Base-by-base conservation (phyloP, 2,329 filamentous ascomycete species). In the Ascochyta koolunga region DNA sequence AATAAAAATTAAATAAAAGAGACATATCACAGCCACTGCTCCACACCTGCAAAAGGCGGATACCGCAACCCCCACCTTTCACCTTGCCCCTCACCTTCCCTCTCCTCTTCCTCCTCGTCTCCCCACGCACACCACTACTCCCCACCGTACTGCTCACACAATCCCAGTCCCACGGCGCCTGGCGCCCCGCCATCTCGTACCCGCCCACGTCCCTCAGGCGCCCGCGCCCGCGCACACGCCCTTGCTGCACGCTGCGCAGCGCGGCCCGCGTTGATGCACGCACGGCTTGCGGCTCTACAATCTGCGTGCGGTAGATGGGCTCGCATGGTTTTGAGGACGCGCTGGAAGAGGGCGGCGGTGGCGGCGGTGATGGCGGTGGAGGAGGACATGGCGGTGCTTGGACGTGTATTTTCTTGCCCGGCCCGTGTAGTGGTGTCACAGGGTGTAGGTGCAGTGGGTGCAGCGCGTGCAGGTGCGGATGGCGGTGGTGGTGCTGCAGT, bases 91-190 rank as follows among this genome's bases (percentile, higher is more conserved):
- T 24, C 16, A 42, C 25, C 25, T 27, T 27, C 25, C 25, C 25
- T 10, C 11, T 43, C 21, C 27, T 48, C 24, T 51, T 50, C 9
- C 51, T 33, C 27, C 43, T 46, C n/a, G 27, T 51, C 41, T 47
- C 54, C 52, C 45, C 43, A 0, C 46, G 51, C 7, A 31, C 36
- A 32, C 18, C 50, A 32, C 54, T 54, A 35, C 65, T 66, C 3
- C 59, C 62, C 3, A 56, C 60, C 1, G 62, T 62, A 46, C 68
- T 72, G 45, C 68, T 71, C 11, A 73, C 58, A 27, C 69, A 72
- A 22, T 73, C 70, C 70, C 70, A 73, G 48, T 66, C 62, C 67
- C 70, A 73, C 8, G 70, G 70, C 3, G 70, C 65, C 29, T 67
- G 59, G 24, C 42, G 55, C 0, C 69, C 65, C n/a, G 70, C 27